Conservation (phyloP, 2,329 filamentous ascomycete genomes). For the Cercospora janseana region DNA sequence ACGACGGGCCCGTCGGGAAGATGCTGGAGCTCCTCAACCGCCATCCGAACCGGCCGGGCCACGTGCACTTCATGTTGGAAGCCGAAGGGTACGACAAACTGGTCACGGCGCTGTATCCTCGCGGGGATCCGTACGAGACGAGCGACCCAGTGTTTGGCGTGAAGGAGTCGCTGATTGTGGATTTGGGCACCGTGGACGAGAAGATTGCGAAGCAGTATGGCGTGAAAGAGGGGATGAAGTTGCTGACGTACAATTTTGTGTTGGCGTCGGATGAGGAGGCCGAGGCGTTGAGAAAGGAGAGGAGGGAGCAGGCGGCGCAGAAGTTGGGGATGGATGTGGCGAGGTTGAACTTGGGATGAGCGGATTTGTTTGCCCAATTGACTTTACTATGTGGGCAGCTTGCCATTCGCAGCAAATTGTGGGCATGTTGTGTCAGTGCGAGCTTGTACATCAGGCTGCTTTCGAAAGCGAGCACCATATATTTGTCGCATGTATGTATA, state of each 20-base stretch:
- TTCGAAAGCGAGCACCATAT: too few relatives aligned
- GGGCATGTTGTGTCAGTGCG: neutral
- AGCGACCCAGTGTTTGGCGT: constrained; percentile 84
- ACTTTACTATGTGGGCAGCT: too few relatives aligned
- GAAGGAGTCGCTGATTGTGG: constrained; percentile 71
- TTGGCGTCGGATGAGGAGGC: constrained; percentile 70
- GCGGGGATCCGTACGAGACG: constrained; percentile 74
- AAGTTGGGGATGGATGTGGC: neutral
- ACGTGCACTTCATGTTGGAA: constrained; percentile 86
- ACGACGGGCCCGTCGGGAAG: constrained; percentile 68
- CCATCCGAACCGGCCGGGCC: constrained; percentile 73
- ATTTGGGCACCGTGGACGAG: constrained; percentile 54
- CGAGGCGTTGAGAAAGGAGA: constrained; percentile 60
- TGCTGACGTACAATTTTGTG: constrained; percentile 66
- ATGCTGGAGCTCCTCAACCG: constrained; percentile 50
- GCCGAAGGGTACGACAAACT: constrained; percentile 74
- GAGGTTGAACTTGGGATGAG: neutral
- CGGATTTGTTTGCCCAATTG: neutral
- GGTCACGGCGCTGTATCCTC: constrained; percentile 78
- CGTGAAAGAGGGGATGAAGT: constrained; percentile 61
- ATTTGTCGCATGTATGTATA: too few relatives aligned
- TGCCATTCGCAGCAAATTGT: too few relatives aligned
- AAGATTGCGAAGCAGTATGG: constrained; percentile 59
- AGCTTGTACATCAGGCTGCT: too few relatives aligned
- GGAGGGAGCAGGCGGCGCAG: constrained; percentile 52